These are phyloP conservation scores for Cladophialophora bantiana DNA, from an alignment of 2,329 filamentous ascomycete species.

Conservation along the genomic window DNA sequence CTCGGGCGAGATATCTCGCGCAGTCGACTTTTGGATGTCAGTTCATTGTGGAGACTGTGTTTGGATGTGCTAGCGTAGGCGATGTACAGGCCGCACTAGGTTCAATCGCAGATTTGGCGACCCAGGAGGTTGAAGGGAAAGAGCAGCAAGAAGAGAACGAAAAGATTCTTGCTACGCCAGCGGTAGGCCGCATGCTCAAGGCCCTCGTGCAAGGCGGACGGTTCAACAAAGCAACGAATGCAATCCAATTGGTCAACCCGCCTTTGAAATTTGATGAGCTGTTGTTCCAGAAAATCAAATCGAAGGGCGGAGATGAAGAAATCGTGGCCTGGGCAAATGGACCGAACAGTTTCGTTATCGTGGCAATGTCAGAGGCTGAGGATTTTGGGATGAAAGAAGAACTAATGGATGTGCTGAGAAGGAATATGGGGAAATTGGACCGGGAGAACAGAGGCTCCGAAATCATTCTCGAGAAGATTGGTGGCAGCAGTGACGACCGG, in stretches of 20 bases:
- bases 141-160: slow-evolving; percentile 50
- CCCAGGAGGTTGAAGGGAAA: slow-evolving; percentile 50
- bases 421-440: slow-evolving; percentile 61
- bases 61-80: slow-evolving; percentile 68
- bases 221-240: slow-evolving; percentile 77
- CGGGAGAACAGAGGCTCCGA: slow-evolving; percentile 57
- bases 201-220: slow-evolving; percentile 86
- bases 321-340: slow-evolving; percentile 85
- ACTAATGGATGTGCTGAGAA: slow-evolving; percentile 72
- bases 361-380: slow-evolving; percentile 78
- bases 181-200: slow-evolving; percentile 85
- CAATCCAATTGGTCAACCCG: slow-evolving; percentile 71
- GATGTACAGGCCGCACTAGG: slow-evolving; percentile 78
- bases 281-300: slow-evolving; percentile 76
- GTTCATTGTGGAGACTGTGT: slow-evolving; percentile 80
- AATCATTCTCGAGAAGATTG: slow-evolving; percentile 49
- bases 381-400: slow-evolving; percentile 72
- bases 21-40: slow-evolving; percentile 84
- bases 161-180: slow-evolving; percentile 67
- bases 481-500: background rate
- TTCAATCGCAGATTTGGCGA: slow-evolving; percentile 63
- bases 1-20: slow-evolving; percentile 71
- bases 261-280: slow-evolving; percentile 79
- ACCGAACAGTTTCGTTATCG: slow-evolving; percentile 82
- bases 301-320: slow-evolving; percentile 60